Percentiles rank a stretch among this genome's conserved stretches.
phyloP scores from a whole-genome alignment of 352 stramenopile species.

The Phytopythium sindhum region DNA sequence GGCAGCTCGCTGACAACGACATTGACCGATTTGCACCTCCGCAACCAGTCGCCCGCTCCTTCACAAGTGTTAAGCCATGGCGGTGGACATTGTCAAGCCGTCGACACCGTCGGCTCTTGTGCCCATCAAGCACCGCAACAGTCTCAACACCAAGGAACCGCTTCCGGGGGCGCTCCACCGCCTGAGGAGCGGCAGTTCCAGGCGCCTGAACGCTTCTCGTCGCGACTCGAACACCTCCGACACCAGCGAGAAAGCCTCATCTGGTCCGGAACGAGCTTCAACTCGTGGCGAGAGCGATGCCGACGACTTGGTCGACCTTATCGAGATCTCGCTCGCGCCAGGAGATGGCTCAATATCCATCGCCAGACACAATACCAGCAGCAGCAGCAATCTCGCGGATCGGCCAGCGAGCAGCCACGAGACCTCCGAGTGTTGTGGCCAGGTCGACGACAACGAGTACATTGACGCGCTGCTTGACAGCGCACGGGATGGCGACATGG shows the following conservation, averaged over 20 bases:
- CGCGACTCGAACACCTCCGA: conserved; percentile 2
- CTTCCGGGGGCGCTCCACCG: not conserved
- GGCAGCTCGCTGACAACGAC: not conserved
- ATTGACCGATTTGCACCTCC: not conserved
- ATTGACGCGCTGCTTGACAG: conserved; percentile 64
- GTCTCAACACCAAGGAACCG: not conserved
- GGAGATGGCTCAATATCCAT: not conserved
- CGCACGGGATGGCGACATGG: conserved; percentile 57
- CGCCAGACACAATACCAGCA: not conserved
- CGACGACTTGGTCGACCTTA: conserved; percentile 29
- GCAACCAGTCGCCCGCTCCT: not conserved
- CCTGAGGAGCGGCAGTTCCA: not conserved
- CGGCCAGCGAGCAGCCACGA: conserved; percentile 1
- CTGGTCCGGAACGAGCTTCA: not conserved
- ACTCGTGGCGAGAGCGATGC: conserved; percentile 15
- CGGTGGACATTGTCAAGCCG: not conserved
- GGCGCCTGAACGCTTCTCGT: not conserved
- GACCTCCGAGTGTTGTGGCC: conserved; percentile 8
- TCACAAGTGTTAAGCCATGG: not conserved
- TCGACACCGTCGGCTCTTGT: not conserved
- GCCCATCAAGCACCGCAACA: not conserved
- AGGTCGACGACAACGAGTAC: conserved; percentile 30
- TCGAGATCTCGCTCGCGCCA: conserved; percentile 54
- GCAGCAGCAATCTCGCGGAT: not conserved
- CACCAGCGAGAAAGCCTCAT: not conserved